Evolutionary conservation across 306 rosid species (phyloP).

Genomic region (Lagenaria siceraria): DNA sequence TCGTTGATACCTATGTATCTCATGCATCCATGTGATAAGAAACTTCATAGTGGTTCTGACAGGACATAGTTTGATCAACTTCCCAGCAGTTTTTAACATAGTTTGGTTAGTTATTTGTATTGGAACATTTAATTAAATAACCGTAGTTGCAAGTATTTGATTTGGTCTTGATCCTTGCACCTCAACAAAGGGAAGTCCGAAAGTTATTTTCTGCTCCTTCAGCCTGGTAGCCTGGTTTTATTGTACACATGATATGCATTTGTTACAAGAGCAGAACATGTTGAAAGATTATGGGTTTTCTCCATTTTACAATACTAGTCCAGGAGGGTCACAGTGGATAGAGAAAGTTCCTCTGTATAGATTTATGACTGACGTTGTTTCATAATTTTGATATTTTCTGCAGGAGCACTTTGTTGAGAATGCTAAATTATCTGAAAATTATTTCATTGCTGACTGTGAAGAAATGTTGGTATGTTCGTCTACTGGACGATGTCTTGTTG

Average conservation of each 20-base stretch:
- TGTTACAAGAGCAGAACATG: not conserved
- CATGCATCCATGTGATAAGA: not conserved
- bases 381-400: slow-evolving; percentile 18
- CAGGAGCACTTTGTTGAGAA: slow-evolving; percentile 86
- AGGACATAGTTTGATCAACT: not conserved
- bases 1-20: not conserved
- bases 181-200: not conserved
- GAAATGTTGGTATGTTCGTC: slow-evolving; percentile 53
- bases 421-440: slow-evolving; percentile 65
- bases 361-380: not conserved
- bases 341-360: not conserved
- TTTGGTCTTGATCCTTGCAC: not conserved
- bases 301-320: not conserved
- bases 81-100: not conserved
- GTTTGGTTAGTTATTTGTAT: not conserved
- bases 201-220: not conserved
- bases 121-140: not conserved
- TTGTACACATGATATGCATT: not conserved
- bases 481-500: slow-evolving; percentile 12
- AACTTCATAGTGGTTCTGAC: not conserved
- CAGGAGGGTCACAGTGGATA: not conserved
- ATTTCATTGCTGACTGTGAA: slow-evolving; percentile 75
- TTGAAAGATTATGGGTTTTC: not conserved
- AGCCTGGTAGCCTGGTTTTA: not conserved
- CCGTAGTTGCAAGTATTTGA: not conserved